These are phyloP conservation scores for Malassezia arunalokei DNA, from an alignment of 1,284 basidiomycete species.

Conservation along the genomic window DNA sequence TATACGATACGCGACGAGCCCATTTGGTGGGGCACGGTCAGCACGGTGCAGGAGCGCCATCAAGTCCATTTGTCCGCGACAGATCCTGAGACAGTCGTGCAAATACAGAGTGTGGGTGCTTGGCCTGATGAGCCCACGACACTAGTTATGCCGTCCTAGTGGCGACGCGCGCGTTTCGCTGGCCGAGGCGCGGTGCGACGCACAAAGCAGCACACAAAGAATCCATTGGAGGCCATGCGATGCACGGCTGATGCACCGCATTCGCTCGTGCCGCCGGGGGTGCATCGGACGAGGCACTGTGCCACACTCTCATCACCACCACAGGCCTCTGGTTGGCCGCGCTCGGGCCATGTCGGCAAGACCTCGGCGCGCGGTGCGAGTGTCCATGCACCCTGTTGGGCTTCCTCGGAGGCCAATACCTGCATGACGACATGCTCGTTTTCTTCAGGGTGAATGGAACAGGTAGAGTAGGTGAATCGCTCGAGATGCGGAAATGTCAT, in stretches of 20 bases:
- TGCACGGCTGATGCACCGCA: slow-evolving; percentile 14
- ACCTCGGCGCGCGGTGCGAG: slow-evolving; percentile 23
- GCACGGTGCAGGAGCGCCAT: not conserved
- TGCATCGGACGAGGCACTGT: slow-evolving; percentile 23
- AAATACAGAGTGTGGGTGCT: slow-evolving; percentile 4
- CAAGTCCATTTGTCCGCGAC: not conserved
- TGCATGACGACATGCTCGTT: slow-evolving; percentile 70
- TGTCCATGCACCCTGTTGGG: slow-evolving; percentile 20
- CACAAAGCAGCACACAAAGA: slow-evolving; percentile 35
- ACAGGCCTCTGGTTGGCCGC: slow-evolving; percentile 23
- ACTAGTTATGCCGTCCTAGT: slow-evolving; percentile 1
- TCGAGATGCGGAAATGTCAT: slow-evolving; percentile 64
- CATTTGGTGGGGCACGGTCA: slow-evolving; percentile 9
- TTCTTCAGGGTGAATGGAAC: slow-evolving; percentile 77
- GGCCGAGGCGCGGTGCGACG: not conserved
- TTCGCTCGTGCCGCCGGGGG: slow-evolving; percentile 18
- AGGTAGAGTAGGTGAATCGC: slow-evolving; percentile 88
- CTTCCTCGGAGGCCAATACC: slow-evolving; percentile 24
- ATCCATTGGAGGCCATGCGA: slow-evolving; percentile 28
- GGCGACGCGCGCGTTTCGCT: not conserved
- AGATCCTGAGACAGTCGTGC: not conserved
- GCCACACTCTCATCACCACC: slow-evolving; percentile 11
- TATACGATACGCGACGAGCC: slow-evolving; percentile 2
- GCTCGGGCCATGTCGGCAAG: slow-evolving; percentile 28
- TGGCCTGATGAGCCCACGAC: not conserved